These are phyloP conservation scores for Kalmusia sp. DNA, from an alignment of 2,329 filamentous ascomycete species.

Conservation along the genomic window DNA sequence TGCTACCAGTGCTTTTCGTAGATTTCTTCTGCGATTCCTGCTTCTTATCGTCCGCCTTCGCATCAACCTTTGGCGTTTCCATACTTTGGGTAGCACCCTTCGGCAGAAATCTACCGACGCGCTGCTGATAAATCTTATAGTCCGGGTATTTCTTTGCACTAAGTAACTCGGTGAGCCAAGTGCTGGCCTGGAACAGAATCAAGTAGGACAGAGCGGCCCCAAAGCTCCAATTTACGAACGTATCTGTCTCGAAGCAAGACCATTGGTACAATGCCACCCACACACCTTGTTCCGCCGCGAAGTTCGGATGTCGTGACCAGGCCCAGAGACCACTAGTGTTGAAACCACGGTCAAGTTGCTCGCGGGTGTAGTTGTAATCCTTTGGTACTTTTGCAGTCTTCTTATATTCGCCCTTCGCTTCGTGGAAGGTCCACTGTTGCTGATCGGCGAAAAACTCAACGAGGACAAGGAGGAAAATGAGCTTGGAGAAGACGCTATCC, in stretches of 20 bases:
- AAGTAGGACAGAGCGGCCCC: conserved; percentile 74
- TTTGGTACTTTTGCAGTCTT: conserved; percentile 73
- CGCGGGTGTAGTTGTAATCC: conserved; percentile 67
- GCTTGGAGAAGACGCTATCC: conserved; percentile 65
- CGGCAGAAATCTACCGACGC: conserved; percentile 85
- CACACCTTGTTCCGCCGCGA: conserved; percentile 87
- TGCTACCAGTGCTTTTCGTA: conserved; percentile 24
- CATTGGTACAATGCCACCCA: conserved; percentile 91
- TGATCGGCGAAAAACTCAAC: conserved; percentile 84
- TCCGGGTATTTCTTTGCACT: conserved; percentile 85
- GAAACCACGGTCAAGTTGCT: conserved; percentile 90
- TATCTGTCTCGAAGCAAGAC: conserved; percentile 77
- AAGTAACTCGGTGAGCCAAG: conserved; percentile 84
- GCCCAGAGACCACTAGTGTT: conserved; percentile 83
- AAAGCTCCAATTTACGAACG: conserved; percentile 79
- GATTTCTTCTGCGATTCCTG: conserved; percentile 15
- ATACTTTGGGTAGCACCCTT: conserved; percentile 46
- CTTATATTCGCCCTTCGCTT: conserved; percentile 78
- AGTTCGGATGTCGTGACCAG: conserved; percentile 92
- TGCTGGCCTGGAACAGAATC: conserved; percentile 87
- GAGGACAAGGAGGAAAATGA: conserved; percentile 64
- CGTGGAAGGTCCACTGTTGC: conserved; percentile 91
- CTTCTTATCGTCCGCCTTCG: conserved; percentile 26
- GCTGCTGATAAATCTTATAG: conserved; percentile 82
- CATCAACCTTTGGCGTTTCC: conserved; percentile 25